Base-by-base conservation (phyloP, 495 filamentous ascomycete genomes). In the Aeminium ludgeri region DNA sequence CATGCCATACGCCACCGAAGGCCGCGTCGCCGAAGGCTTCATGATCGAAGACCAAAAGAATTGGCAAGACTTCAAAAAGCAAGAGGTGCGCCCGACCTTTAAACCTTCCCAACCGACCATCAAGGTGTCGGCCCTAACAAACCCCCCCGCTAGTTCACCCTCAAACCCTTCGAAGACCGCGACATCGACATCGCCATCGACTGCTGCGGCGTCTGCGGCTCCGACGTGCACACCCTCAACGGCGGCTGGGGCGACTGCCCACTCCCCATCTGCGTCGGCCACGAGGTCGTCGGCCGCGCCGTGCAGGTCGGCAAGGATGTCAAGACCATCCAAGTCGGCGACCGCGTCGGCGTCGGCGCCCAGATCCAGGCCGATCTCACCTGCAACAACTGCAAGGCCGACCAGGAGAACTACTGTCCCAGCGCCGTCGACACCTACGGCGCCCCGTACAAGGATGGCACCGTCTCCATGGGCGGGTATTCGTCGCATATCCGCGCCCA, bases 1-100 rank as follows among this genome's bases (percentile, higher is more conserved):
- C n/a, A 82, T 83, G 80, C 65, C 66, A 45, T 85, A 85, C 57
- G 82, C 80, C n/a, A n/a, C n/a, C n/a, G 52, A 78, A 85, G 31
- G 74, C n/a, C n/a, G n/a, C n/a, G n/a, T 73, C 48, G 80, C 83
- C 36, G 66, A 76, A 48, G 81, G 82, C 38, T 86, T 82, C 62
- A 71, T 76, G 65, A 68, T 81, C 53, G 63, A 75, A 40, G 64
- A 66, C 54, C 62, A 67, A 34, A 64, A 72, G 20, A 68, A 72
- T 38, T 78, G 68, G 59, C 70, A 60, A 46, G 53, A 67, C 10
- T 82, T 82, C 59, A 67, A 69, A 44, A 80, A 78, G 59, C 58
- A 73, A 52, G 70, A 72, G 45, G 77, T 79, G 56, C 36, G 63
- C 61, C 31, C 10, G 8, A 18, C 36, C 34, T 40, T 25, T 35